Evolutionary conservation across 2,329 filamentous ascomycete species (phyloP).

Genomic region (Paecilomyces dactylethromorphus): DNA sequence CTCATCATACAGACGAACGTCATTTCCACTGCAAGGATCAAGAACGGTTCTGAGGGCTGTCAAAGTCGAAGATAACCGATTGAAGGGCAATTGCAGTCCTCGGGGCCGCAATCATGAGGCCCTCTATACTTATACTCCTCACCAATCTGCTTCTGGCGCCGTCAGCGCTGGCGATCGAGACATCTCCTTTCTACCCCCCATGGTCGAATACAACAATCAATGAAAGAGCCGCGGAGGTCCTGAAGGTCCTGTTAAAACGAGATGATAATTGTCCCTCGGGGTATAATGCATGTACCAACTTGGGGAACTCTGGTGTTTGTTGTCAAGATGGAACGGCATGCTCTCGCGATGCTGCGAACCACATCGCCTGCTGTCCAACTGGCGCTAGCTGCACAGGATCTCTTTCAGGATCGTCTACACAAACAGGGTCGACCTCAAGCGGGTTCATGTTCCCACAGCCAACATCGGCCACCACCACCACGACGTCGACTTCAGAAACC

Average conservation of each 20-base stretch:
- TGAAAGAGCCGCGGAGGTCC: conserved; percentile 21
- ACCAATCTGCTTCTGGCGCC: conserved; percentile 24
- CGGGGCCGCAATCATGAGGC: conserved; percentile 24
- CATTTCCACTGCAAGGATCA: not conserved
- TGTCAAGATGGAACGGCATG: conserved; percentile 49
- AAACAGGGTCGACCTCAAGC: conserved; percentile 14
- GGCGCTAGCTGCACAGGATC: conserved; percentile 53
- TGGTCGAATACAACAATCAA: conserved; percentile 11
- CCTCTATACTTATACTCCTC: conserved; percentile 18
- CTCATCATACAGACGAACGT: not conserved
- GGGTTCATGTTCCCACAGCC: conserved; percentile 31
- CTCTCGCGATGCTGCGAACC: conserved; percentile 48
- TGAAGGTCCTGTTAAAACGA: conserved; percentile 25
- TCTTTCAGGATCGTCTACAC: conserved; percentile 29
- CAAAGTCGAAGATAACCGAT: not conserved
- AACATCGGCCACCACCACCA: conserved; percentile 23
- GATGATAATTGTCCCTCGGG: conserved; percentile 42
- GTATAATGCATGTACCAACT: conserved; percentile 47
- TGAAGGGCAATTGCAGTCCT: conserved; percentile 8
- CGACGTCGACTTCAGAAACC: conserved; percentile 5
- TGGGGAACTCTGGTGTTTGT: conserved; percentile 50
- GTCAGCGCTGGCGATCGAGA: conserved; percentile 21
- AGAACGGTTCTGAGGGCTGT: not conserved
- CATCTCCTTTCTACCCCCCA: conserved; percentile 22
- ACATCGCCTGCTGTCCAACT: conserved; percentile 57